Percentiles rank a stretch among this genome's conserved stretches.
Conservation (phyloP, 495 filamentous ascomycete genomes). For the Paragyromitra xinjiangensis region DNA sequence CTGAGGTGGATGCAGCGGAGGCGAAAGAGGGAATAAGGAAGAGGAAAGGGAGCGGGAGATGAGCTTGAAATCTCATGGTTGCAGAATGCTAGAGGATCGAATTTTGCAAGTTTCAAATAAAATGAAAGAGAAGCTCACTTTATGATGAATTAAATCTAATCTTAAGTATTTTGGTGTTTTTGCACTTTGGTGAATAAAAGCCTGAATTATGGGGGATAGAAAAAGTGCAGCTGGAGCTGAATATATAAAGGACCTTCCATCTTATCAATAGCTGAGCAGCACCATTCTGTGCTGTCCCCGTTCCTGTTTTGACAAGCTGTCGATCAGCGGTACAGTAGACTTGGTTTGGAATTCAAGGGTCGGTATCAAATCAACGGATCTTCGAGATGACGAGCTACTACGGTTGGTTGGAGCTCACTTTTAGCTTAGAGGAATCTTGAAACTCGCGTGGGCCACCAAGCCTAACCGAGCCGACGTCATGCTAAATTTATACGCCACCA, state of each 20-base stretch:
- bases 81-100: too few relatives aligned
- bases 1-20: conserved; percentile 42
- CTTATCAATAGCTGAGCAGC: not conserved
- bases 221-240: conserved; percentile 7
- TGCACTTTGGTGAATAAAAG: conserved; percentile 1
- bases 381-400: not conserved
- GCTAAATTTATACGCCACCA: conserved; percentile 30
- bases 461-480: conserved; percentile 39
- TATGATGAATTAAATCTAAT: not conserved
- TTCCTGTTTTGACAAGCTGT: conserved; percentile 15
- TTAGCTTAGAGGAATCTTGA: conserved; percentile 28
- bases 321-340: conserved; percentile 19
- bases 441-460: conserved; percentile 29
- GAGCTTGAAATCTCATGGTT: conserved; percentile 13
- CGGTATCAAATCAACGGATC: not conserved
- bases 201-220: not conserved
- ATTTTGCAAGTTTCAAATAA: not conserved
- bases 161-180: not conserved
- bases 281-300: not conserved
- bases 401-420: conserved; percentile 28
- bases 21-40: conserved; percentile 25
- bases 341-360: not conserved
- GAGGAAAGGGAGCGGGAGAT: conserved; percentile 18
- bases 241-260: conserved; percentile 24
- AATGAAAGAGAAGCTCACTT: not conserved